Conservation (phyloP, 495 filamentous ascomycete species). For the Filosporella fistucella region DNA sequence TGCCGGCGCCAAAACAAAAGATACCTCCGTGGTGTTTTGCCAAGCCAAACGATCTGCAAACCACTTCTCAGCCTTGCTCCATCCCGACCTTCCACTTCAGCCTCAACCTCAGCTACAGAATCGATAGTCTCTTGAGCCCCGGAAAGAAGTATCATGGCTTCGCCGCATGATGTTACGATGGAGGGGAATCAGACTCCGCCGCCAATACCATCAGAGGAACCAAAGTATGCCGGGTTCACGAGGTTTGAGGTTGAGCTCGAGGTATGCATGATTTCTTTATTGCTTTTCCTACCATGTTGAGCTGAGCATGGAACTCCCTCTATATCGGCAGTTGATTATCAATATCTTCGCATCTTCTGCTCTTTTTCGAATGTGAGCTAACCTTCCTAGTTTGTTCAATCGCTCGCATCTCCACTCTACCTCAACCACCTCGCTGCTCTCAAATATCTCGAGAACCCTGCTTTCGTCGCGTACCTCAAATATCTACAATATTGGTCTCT, state of each 20-base stretch:
- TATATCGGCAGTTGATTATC: neutral
- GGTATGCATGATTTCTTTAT: too few species aligned
- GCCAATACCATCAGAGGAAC: constrained; percentile 27
- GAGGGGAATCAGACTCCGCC: constrained; percentile 16
- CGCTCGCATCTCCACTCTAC: constrained; percentile 81
- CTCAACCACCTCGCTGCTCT: constrained; percentile 69
- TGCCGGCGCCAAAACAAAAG: too few species aligned
- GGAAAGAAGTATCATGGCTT: neutral
- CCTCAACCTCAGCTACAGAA: neutral
- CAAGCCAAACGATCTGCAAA: too few species aligned
- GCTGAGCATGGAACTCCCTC: neutral
- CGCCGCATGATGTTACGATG: constrained; percentile 25
- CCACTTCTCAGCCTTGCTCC: neutral
- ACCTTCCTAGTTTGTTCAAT: constrained; percentile 69
- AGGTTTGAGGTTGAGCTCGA: constrained; percentile 75
- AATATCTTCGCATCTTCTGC: neutral
- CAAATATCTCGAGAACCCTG: constrained; percentile 51
- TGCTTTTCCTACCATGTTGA: neutral
- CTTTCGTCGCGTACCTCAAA: constrained; percentile 74
- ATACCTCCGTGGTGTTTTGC: too few species aligned
- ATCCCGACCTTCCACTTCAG: neutral
- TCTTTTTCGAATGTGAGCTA: neutral
- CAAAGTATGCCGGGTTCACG: constrained; percentile 57
- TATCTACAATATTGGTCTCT: constrained; percentile 84
- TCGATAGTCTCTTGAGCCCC: neutral